Evolutionary conservation across 1,284 basidiomycete genomes (phyloP).

Genomic region (Moniliophthora roreri): DNA sequence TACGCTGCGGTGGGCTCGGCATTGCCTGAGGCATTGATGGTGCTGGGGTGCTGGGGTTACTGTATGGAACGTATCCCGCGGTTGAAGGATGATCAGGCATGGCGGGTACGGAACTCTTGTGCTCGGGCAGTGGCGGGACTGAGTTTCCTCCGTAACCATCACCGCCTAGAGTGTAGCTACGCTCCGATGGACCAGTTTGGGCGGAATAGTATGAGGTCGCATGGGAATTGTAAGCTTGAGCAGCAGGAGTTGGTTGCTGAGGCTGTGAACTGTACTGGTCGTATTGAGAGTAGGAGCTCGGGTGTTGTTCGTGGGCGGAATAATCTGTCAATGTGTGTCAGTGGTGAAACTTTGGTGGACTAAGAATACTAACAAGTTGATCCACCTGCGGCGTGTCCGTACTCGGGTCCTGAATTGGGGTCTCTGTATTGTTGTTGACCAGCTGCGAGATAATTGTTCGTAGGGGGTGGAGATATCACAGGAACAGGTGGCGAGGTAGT

Average conservation of each 20-base stretch:
- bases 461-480: slow-evolving; percentile 20
- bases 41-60: slow-evolving; percentile 23
- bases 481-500: slow-evolving; percentile 19
- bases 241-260: slow-evolving; percentile 17
- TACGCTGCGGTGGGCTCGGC: slow-evolving; percentile 28
- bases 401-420: slow-evolving; percentile 38
- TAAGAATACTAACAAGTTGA: slow-evolving; percentile 49
- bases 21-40: slow-evolving; percentile 42
- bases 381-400: slow-evolving; percentile 55
- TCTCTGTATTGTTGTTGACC: slow-evolving; percentile 27
- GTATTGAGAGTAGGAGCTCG: slow-evolving; percentile 45
- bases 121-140: slow-evolving; percentile 39
- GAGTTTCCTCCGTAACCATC: slow-evolving; percentile 52
- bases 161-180: slow-evolving; percentile 57
- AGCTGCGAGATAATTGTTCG: slow-evolving; percentile 21
- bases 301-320: slow-evolving; percentile 51
- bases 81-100: slow-evolving; percentile 17
- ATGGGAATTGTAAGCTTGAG: slow-evolving; percentile 26
- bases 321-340: slow-evolving; percentile 41
- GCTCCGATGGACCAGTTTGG: slow-evolving; percentile 37
- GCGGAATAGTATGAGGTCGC: slow-evolving; percentile 29
- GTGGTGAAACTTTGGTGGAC: neutral
- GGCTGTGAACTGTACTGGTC: slow-evolving; percentile 39
- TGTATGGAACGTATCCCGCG: slow-evolving; percentile 26
- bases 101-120: slow-evolving; percentile 10